These are phyloP conservation scores for Cephalotrichum gorgonifer DNA, from an alignment of 2,329 filamentous ascomycete species.

Conservation along the genomic window DNA sequence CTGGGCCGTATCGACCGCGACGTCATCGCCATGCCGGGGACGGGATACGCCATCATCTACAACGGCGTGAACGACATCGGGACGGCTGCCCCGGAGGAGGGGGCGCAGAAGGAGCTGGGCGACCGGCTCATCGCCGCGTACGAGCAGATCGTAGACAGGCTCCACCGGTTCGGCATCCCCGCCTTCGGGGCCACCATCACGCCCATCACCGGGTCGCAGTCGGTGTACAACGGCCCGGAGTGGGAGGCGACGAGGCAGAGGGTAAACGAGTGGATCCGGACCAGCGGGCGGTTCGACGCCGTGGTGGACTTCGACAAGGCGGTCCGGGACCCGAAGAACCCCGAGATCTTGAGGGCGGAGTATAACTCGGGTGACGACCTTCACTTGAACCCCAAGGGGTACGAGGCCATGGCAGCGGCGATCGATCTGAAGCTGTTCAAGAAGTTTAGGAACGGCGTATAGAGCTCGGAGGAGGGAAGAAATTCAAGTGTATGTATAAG, in stretches of 20 bases:
- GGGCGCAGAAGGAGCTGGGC: slow-evolving; percentile 32
- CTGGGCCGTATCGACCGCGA: slow-evolving; percentile 48
- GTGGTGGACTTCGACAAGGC: slow-evolving; percentile 52
- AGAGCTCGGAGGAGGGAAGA: neutral
- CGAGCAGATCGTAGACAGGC: slow-evolving; percentile 40
- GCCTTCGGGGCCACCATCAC: slow-evolving; percentile 47
- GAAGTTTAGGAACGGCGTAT: slow-evolving; percentile 11
- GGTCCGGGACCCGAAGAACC: slow-evolving; percentile 34
- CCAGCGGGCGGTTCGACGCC: slow-evolving; percentile 43
- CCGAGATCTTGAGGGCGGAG: slow-evolving; percentile 23
- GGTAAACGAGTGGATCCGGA: slow-evolving; percentile 50
- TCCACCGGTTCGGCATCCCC: slow-evolving; percentile 40
- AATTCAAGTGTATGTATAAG: neutral
- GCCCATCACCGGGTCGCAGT: slow-evolving; percentile 31
- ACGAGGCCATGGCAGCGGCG: slow-evolving; percentile 40
- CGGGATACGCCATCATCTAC: slow-evolving; percentile 47
- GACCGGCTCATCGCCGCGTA: slow-evolving; percentile 42
- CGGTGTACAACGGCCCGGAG: slow-evolving; percentile 36
- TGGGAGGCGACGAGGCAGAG: slow-evolving; percentile 42
- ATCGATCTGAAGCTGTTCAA: slow-evolving; percentile 43
- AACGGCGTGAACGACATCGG: slow-evolving; percentile 59
- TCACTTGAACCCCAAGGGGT: slow-evolving; percentile 46
- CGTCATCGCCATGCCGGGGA: slow-evolving; percentile 42
- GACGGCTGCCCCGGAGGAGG: slow-evolving; percentile 27
- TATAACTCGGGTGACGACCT: slow-evolving; percentile 51